Evolutionary conservation across 2,329 filamentous ascomycete species (phyloP), one percentile per base, ranked within the genome.

Genomic region (Bimuria novae-zelandiae): DNA sequence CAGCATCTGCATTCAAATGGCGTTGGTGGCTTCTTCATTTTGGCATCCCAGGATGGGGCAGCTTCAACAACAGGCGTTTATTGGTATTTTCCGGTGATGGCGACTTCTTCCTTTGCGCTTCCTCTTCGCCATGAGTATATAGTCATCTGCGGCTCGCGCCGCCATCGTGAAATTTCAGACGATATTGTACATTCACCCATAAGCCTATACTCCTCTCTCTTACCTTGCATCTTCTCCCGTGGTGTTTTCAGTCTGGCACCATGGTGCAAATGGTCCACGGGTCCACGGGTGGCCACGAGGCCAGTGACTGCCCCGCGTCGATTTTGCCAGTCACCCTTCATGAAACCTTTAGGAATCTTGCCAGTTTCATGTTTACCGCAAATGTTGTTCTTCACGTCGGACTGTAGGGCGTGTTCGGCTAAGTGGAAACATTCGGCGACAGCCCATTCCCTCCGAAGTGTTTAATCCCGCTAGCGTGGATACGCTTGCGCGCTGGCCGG

Each of bases 1-100:
- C 36, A 8, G 41, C 16, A 29, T 42, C 51, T 59, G 68, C 70
- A 72, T 72, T n/a, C n/a, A 32, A 40, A 33, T 41, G 59, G 55
- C 54, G 55, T 59, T 54, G 33, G 12, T 25, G 43, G 43, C 7
- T 17, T 16, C 7, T 36, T 11, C 25, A 40, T 39, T 11, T 19
- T 21, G 22, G 16, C 44, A 37, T 27, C 29, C 19, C 14, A 19
- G 44, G 27, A 41, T 17, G 35, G 46, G 17, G 7, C 4, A 23
- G 4, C 21, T 17, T 33, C 25, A 7, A 25, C 25, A 17, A 23
- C n/a, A 29, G 35, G 46, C 29, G 46, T 41, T 48, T 23, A 11
- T 21, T 7, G 46, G 46, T 19, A 33, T 17, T 3, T 2, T 17
- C 29, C 27, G 29, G 36, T 22, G 36, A 27, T 23, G 29, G 12